phyloP scores from a whole-genome alignment of 495 filamentous ascomycete genomes.

The Beverwykella pulmonaria region DNA sequence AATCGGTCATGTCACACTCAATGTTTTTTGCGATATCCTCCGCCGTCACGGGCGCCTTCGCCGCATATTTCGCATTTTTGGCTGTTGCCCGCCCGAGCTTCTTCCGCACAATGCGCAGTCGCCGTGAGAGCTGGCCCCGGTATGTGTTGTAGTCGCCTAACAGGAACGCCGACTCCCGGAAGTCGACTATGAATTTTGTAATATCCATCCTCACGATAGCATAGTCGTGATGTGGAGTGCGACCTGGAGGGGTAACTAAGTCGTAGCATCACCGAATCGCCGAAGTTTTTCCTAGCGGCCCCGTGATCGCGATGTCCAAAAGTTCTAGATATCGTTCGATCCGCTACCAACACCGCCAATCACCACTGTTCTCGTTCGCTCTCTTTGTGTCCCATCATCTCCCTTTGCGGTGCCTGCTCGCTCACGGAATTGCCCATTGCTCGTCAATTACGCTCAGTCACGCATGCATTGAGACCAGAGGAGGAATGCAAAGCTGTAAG shows the following conservation, averaged over 20 bases:
- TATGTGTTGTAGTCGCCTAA: conserved; percentile 89
- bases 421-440: background rate
- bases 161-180: conserved; percentile 77
- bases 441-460: background rate
- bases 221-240: background rate
- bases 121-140: conserved; percentile 74
- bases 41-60: conserved; percentile 70
- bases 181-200: conserved; percentile 76
- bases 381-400: conserved; percentile 9
- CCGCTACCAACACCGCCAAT: background rate
- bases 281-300: background rate
- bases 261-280: background rate
- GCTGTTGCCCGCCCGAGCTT: conserved; percentile 79
- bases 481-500: conserved; percentile 33
- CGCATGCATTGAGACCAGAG: background rate
- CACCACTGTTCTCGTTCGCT: background rate
- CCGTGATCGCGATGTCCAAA: conserved; percentile 20
- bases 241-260: conserved; percentile 2
- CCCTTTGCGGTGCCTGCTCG: background rate
- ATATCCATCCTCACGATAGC: conserved; percentile 70
- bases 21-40: conserved; percentile 76
- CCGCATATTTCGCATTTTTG: conserved; percentile 80
- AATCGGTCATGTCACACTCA: conserved; percentile 55
- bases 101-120: conserved; percentile 80
- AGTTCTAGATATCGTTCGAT: conserved; percentile 3